These are phyloP conservation scores for Aspergillus avenaceus DNA, from an alignment of 495 filamentous ascomycete genomes.

Conservation along the genomic window DNA sequence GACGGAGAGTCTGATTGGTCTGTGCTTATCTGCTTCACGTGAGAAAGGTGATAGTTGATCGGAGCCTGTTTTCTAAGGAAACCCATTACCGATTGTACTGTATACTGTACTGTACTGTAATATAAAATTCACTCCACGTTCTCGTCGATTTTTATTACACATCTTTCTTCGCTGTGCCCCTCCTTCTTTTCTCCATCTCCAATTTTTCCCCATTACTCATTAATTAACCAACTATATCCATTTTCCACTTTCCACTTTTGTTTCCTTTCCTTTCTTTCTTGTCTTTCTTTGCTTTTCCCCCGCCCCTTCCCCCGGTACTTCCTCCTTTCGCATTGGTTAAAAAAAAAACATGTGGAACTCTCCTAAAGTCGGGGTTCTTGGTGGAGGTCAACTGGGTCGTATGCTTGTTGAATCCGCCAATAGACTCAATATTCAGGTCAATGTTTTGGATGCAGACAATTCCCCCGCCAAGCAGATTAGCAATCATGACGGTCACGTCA, in stretches of 20 bases:
- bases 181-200: no score
- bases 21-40: no score
- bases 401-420: constrained; percentile 96
- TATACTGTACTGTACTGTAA: no score
- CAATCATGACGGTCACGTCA: constrained; percentile 65
- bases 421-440: constrained; percentile 74
- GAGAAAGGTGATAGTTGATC: constrained; percentile 26
- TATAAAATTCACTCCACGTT: no score
- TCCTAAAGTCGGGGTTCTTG: constrained; percentile 61
- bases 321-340: no score
- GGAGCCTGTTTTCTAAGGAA: constrained; percentile 11
- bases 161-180: no score
- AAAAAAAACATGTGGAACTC: constrained; percentile 48
- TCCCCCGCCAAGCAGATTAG: constrained; percentile 91
- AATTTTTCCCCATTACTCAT: no score
- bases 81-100: no score
- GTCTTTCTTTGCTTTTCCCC: constrained; percentile 1
- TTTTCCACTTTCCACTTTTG: no score
- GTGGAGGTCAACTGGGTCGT: constrained; percentile 82
- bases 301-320: constrained; percentile 9
- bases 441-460: constrained; percentile 73
- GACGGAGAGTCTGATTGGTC: no score
- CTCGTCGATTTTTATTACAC: no score
- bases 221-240: no score
- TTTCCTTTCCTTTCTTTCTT: constrained; percentile 3